phyloP scores from a whole-genome alignment of 495 filamentous ascomycete genomes.

The Aspergillus bertholletiae region DNA sequence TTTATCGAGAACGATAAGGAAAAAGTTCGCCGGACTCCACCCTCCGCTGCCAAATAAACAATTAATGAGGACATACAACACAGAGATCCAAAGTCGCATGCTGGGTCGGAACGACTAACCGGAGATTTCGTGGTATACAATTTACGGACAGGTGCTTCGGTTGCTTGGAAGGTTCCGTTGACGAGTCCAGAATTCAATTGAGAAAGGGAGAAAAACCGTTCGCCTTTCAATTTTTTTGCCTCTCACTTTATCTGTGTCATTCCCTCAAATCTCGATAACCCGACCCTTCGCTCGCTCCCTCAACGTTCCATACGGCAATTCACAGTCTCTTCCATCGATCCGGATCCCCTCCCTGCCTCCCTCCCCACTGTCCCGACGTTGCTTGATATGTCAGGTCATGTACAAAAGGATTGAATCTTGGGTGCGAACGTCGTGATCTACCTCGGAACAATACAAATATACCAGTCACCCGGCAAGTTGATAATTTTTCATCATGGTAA shows the following conservation, averaged over 20 bases:
- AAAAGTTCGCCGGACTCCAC: not conserved
- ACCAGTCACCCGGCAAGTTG: not conserved
- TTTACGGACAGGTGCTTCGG: not conserved
- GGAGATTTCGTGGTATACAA: not conserved
- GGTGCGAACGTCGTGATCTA: constrained; percentile 16
- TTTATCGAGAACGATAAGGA: not conserved
- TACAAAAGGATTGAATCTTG: constrained; percentile 11
- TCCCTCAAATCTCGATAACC: not conserved
- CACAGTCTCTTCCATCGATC: not conserved
- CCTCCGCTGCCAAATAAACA: not conserved
- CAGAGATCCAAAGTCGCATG: not conserved
- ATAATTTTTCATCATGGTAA: constrained; percentile 58
- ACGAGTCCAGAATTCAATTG: not conserved
- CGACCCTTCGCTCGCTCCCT: not conserved
- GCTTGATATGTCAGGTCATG: constrained; percentile 19
- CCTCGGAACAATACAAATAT: constrained; percentile 9
- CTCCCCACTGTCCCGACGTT: not conserved
- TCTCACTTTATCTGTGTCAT: not conserved
- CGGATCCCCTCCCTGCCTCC: no score
- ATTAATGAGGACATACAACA: not conserved
- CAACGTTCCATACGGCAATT: not conserved
- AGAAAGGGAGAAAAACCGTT: not conserved
- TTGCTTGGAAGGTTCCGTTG: not conserved
- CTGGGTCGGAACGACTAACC: not conserved
- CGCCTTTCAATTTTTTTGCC: not conserved